A percentile compares a stretch with the other conserved stretches of the same genome.
Evolutionary conservation across 768 basidiomycete genomes (phyloP).

Genomic region (Psilocybe subaeruginosa): DNA sequence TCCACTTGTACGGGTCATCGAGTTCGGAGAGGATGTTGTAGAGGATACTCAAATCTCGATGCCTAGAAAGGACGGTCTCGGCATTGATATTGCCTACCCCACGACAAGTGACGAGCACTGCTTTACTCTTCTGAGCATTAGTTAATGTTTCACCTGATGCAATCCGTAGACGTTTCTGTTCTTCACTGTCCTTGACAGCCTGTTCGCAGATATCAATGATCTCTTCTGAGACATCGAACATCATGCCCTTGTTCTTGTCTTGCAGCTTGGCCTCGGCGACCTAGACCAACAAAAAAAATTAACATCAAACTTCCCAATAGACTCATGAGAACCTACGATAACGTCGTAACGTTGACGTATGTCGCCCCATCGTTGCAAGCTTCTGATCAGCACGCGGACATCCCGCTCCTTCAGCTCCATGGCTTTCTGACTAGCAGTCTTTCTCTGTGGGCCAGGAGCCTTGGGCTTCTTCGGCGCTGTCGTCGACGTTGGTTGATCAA

Average conservation of each 20-base stretch:
- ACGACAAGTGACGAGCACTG: constrained; percentile 89
- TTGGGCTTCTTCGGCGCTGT: constrained; percentile 77
- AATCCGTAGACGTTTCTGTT: constrained; percentile 73
- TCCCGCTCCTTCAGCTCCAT: constrained; percentile 98
- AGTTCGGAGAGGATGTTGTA: constrained; percentile 76
- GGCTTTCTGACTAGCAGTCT: constrained; percentile 91
- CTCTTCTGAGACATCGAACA: constrained; percentile 90
- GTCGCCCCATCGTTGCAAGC: constrained; percentile 97
- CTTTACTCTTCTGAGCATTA: constrained; percentile 96
- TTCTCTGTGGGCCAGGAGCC: constrained; percentile 71
- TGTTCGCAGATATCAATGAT: constrained; percentile 84
- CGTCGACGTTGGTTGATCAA: constrained; percentile 67
- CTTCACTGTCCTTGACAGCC: constrained; percentile 84
- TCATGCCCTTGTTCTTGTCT: constrained; percentile 93
- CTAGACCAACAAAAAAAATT: constrained; percentile 39
- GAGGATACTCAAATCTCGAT: constrained; percentile 87
- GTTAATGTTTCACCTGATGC: constrained; percentile 88
- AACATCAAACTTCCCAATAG: constrained; percentile 1
- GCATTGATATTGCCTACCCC: constrained; percentile 95
- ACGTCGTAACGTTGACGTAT: constrained; percentile 92
- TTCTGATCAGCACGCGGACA: constrained; percentile 91
- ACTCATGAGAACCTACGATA: constrained; percentile 64
- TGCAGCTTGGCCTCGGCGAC: constrained; percentile 88
- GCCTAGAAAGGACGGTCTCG: constrained; percentile 90
- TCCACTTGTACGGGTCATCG: constrained; percentile 81